These are phyloP conservation scores for Fusarium oligoseptatum DNA, from an alignment of 2,329 filamentous ascomycete species.

Conservation along the genomic window DNA sequence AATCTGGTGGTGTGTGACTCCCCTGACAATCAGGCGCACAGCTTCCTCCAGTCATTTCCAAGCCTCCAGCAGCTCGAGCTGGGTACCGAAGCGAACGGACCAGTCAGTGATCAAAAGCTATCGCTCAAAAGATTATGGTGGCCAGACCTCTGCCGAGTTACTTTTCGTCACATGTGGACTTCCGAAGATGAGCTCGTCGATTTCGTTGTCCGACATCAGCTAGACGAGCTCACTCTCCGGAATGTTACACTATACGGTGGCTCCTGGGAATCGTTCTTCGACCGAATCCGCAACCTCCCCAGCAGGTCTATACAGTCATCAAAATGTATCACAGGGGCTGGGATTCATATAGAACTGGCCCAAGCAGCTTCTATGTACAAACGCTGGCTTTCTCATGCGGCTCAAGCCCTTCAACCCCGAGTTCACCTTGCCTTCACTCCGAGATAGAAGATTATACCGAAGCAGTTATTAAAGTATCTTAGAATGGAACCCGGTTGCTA, in stretches of 20 bases:
- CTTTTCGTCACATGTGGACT: slow-evolving; percentile 2
- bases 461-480: too few species aligned
- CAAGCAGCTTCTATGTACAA: not conserved
- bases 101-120: slow-evolving; percentile 8
- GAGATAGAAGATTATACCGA: not conserved
- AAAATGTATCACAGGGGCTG: not conserved
- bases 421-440: not conserved
- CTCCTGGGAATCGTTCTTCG: not conserved
- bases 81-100: not conserved
- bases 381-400: not conserved
- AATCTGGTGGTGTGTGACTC: not conserved
- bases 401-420: not conserved
- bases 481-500: too few species aligned
- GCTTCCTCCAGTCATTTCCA: slow-evolving; percentile 9
- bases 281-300: not conserved
- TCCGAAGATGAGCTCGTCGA: slow-evolving; percentile 11
- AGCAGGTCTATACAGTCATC: not conserved
- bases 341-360: not conserved
- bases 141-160: slow-evolving; percentile 2
- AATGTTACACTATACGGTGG: slow-evolving; percentile 3
- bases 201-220: not conserved
- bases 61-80: slow-evolving; percentile 9
- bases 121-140: not conserved
- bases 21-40: not conserved
- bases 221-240: not conserved